Evolutionary conservation across 2,329 filamentous ascomycete species (phyloP).

Genomic region (Lizonia empirigonia): DNA sequence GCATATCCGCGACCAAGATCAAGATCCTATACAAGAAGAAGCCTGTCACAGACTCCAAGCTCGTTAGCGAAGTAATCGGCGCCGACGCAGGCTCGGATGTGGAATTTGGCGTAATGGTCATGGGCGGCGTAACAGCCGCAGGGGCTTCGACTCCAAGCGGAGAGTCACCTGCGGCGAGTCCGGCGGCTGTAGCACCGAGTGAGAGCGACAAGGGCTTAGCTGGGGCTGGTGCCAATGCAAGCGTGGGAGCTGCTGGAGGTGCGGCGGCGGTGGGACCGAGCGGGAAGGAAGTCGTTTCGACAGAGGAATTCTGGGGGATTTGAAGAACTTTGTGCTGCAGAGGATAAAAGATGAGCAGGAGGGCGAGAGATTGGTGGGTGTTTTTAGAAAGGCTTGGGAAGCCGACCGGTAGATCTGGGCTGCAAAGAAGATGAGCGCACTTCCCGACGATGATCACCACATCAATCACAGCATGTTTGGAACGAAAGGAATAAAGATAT

Average conservation of each 20-base stretch:
- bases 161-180: slow-evolving; percentile 54
- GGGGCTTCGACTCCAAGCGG: slow-evolving; percentile 30
- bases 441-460: neutral
- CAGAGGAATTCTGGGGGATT: slow-evolving; percentile 84
- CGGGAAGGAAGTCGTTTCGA: slow-evolving; percentile 66
- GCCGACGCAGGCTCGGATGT: slow-evolving; percentile 61
- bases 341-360: slow-evolving; percentile 72
- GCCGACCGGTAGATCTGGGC: slow-evolving; percentile 32
- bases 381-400: slow-evolving; percentile 77
- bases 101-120: slow-evolving; percentile 87
- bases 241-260: slow-evolving; percentile 30
- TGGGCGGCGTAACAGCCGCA: slow-evolving; percentile 63
- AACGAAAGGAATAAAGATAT: slow-evolving; percentile 23
- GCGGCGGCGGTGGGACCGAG: slow-evolving; percentile 59
- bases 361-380: slow-evolving; percentile 66
- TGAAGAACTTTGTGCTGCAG: slow-evolving; percentile 80
- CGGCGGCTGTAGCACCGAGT: slow-evolving; percentile 58
- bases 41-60: slow-evolving; percentile 77
- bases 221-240: slow-evolving; percentile 23
- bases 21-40: slow-evolving; percentile 88
- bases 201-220: slow-evolving; percentile 55
- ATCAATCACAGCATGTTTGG: slow-evolving; percentile 14
- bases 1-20: slow-evolving; percentile 70
- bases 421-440: no score
- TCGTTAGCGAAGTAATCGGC: slow-evolving; percentile 72